phyloP scores from a whole-genome alignment of 192 early-diverging fungal species.

The Spizellomyces punctatus region DNA sequence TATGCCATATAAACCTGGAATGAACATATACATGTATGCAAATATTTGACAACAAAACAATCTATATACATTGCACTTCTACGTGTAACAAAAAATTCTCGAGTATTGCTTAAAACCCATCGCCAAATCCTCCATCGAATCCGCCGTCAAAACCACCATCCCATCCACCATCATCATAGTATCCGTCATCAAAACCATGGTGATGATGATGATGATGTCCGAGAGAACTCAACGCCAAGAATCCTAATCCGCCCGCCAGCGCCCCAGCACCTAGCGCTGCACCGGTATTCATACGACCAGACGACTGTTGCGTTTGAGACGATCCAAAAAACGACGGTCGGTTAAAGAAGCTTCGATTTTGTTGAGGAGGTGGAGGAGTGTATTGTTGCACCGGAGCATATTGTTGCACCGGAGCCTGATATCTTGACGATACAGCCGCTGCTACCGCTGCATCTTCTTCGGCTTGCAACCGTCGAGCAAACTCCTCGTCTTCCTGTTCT shows the following conservation, averaged over 20 bases:
- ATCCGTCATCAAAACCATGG: background rate
- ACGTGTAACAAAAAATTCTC: background rate
- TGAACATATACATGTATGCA: background rate
- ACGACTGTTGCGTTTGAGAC: background rate
- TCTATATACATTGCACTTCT: background rate
- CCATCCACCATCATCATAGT: background rate
- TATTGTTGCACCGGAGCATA: background rate
- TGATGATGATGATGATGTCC: background rate
- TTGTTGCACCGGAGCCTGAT: background rate
- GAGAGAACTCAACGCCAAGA: background rate
- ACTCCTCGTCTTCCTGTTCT: too few species aligned
- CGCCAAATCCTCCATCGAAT: background rate
- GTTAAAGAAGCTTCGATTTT: background rate
- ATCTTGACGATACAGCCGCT: too few species aligned
- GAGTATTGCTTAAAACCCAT: background rate
- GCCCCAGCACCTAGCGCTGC: background rate
- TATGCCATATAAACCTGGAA: background rate
- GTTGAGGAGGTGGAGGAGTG: background rate
- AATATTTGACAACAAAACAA: background rate
- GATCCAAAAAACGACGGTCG: background rate
- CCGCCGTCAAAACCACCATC: background rate
- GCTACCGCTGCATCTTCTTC: too few species aligned
- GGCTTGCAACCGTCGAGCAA: too few species aligned
- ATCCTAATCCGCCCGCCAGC: background rate
- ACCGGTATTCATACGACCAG: background rate